These are phyloP conservation scores for Fusarium illudens DNA, from an alignment of 2,329 filamentous ascomycete species.

Conservation along the genomic window DNA sequence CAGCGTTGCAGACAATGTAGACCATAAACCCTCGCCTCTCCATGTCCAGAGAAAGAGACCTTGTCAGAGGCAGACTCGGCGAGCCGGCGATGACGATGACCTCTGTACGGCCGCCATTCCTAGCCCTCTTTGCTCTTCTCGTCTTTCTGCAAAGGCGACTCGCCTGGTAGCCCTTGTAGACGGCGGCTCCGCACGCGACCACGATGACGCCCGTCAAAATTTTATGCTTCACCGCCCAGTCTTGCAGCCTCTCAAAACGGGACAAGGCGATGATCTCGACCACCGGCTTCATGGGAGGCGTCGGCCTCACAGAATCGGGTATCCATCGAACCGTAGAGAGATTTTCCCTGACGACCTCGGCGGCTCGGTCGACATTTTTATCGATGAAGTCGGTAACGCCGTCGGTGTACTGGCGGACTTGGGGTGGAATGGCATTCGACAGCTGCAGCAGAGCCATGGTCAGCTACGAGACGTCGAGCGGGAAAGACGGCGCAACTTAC, in stretches of 20 bases:
- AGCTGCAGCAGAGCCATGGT: conserved; percentile 52
- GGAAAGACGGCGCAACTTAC: conserved; percentile 57
- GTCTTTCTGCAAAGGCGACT: conserved; percentile 69
- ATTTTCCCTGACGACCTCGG: conserved; percentile 73
- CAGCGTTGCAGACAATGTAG: conserved; percentile 85
- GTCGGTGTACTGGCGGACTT: conserved; percentile 74
- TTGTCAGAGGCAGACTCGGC: conserved; percentile 82
- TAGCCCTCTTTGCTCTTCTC: conserved; percentile 79
- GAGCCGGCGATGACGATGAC: conserved; percentile 91
- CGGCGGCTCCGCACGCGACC: conserved; percentile 73
- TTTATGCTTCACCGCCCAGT: conserved; percentile 78
- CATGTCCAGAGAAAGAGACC: conserved; percentile 83
- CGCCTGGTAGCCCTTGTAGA: conserved; percentile 60
- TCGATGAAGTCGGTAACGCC: conserved; percentile 84
- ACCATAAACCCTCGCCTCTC: conserved; percentile 93
- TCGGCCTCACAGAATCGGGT: conserved; percentile 71
- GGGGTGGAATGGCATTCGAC: conserved; percentile 60
- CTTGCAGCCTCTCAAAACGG: conserved; percentile 64
- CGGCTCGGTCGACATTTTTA: conserved; percentile 79
- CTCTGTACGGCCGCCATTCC: conserved; percentile 86
- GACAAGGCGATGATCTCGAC: conserved; percentile 47
- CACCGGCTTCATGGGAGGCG: conserved; percentile 54
- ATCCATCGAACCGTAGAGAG: conserved; percentile 76
- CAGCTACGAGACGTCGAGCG: conserved; percentile 2
- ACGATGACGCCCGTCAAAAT: conserved; percentile 76